Evolutionary conservation across 2,329 filamentous ascomycete genomes (phyloP).

Genomic region (Ascochyta lentis): DNA sequence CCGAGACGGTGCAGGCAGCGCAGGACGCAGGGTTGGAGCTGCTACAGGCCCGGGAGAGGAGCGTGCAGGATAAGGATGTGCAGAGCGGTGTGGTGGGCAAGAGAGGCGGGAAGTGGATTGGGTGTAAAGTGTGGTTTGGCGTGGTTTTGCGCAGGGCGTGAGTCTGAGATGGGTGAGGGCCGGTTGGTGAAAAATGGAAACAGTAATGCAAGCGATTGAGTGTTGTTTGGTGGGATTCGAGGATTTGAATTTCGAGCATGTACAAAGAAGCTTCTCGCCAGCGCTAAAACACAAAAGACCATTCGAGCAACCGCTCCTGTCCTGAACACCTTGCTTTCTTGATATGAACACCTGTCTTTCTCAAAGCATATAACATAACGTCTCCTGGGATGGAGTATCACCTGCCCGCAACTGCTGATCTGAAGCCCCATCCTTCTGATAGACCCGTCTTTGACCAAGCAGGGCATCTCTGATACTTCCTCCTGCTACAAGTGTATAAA

Average conservation of each 20-base stretch:
- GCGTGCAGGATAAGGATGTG: slow-evolving; percentile 40
- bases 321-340: slow-evolving; percentile 6
- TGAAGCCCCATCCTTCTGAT: too few relatives aligned
- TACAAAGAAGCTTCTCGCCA: slow-evolving; percentile 7
- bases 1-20: slow-evolving; percentile 61
- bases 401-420: too few relatives aligned
- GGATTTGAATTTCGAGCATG: background rate
- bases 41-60: slow-evolving; percentile 36
- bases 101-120: slow-evolving; percentile 51
- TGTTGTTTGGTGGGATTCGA: too few relatives aligned
- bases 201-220: too few relatives aligned
- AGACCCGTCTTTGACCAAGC: too few relatives aligned
- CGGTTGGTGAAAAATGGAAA: too few relatives aligned
- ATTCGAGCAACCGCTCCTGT: background rate
- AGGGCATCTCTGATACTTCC: background rate
- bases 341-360: too few relatives aligned
- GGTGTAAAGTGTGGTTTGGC: slow-evolving; percentile 50
- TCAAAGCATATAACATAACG: too few relatives aligned
- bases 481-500: background rate
- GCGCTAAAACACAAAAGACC: slow-evolving; percentile 10
- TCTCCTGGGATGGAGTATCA: too few relatives aligned
- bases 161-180: background rate
- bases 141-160: slow-evolving; percentile 38
- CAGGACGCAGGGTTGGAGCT: slow-evolving; percentile 40
- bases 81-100: slow-evolving; percentile 37